A percentile compares a stretch with the other conserved stretches of the same genome.
These are phyloP conservation scores for Mycena leptocephala DNA, from an alignment of 768 basidiomycete genomes.

Conservation along the genomic window DNA sequence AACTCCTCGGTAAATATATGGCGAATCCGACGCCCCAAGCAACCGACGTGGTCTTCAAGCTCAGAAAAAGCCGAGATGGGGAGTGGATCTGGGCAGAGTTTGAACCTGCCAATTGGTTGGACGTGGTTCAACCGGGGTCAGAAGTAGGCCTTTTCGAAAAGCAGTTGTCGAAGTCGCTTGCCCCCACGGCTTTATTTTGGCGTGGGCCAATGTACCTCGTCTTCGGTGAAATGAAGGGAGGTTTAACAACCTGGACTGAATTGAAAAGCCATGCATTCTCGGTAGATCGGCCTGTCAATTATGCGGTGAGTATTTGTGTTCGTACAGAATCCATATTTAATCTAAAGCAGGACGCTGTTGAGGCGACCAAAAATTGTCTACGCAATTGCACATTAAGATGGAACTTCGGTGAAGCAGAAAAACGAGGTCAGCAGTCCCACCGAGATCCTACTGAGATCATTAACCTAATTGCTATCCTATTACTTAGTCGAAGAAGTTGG, in stretches of 20 bases:
- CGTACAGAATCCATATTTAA: background rate
- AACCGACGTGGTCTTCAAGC: background rate
- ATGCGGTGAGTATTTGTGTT: background rate
- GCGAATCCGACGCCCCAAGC: background rate
- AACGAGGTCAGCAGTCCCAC: background rate
- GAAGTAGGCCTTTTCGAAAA: slow-evolving; percentile 6
- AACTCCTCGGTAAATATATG: slow-evolving; percentile 16
- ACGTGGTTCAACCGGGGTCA: slow-evolving; percentile 2
- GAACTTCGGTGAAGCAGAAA: background rate
- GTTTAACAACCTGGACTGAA: background rate
- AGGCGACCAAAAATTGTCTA: background rate
- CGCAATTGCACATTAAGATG: too few relatives aligned
- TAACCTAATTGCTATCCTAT: background rate
- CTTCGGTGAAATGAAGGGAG: background rate
- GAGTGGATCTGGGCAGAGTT: slow-evolving; percentile 22
- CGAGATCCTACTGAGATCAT: too few relatives aligned
- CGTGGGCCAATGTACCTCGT: slow-evolving; percentile 9
- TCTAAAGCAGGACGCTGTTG: slow-evolving; percentile 6
- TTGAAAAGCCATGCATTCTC: too few relatives aligned
- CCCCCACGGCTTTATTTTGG: background rate
- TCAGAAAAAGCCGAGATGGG: background rate
- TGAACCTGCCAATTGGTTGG: background rate
- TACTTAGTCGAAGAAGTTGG: background rate
- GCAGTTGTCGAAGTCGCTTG: background rate
- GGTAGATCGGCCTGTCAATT: slow-evolving; percentile 6